A percentile compares a stretch with the other conserved stretches of the same genome.
Conservation (phyloP, 2,329 filamentous ascomycete species). For the Zymoseptoria pseudotritici region DNA sequence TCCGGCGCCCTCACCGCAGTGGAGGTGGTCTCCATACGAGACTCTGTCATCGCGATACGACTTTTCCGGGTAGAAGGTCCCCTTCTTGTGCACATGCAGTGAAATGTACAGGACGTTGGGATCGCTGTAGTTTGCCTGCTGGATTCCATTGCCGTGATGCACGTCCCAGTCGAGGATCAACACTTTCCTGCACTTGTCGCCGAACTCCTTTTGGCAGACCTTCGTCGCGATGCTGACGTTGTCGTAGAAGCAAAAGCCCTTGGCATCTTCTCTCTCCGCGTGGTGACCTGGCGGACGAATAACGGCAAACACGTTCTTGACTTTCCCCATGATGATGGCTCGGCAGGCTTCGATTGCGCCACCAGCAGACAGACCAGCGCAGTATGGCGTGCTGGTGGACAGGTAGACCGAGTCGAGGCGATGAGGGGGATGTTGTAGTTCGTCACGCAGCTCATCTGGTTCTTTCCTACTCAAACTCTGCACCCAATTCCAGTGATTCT, state of each 20-base stretch:
- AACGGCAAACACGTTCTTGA: constrained; percentile 93
- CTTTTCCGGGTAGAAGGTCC: constrained; percentile 71
- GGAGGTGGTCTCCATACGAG: constrained; percentile 51
- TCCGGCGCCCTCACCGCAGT: constrained; percentile 52
- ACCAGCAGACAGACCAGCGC: constrained; percentile 76
- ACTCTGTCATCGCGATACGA: constrained; percentile 50
- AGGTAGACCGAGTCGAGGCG: constrained; percentile 42
- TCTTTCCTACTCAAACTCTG: constrained; percentile 44
- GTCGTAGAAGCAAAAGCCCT: constrained; percentile 97
- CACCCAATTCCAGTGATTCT: constrained; percentile 75
- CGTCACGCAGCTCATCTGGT: constrained; percentile 22
- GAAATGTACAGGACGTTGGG: constrained; percentile 95
- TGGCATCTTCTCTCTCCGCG: constrained; percentile 74
- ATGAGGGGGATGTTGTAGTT: constrained; percentile 56
- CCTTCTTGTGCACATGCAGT: constrained; percentile 78
- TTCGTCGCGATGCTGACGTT: constrained; percentile 91
- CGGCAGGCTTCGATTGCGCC: constrained; percentile 94
- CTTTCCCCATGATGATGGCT: constrained; percentile 71
- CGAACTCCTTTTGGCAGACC: constrained; percentile 72
- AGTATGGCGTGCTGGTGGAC: constrained; percentile 43
- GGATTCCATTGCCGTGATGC: constrained; percentile 80
- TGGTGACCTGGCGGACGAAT: constrained; percentile 94
- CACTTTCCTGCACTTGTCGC: constrained; percentile 66
- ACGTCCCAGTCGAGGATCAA: constrained; percentile 87
- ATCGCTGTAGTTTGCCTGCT: constrained; percentile 92